Evolutionary conservation across 345 rosid species (phyloP), one percentile per base, ranked within the genome.

Genomic region (Dovyalis caffra): DNA sequence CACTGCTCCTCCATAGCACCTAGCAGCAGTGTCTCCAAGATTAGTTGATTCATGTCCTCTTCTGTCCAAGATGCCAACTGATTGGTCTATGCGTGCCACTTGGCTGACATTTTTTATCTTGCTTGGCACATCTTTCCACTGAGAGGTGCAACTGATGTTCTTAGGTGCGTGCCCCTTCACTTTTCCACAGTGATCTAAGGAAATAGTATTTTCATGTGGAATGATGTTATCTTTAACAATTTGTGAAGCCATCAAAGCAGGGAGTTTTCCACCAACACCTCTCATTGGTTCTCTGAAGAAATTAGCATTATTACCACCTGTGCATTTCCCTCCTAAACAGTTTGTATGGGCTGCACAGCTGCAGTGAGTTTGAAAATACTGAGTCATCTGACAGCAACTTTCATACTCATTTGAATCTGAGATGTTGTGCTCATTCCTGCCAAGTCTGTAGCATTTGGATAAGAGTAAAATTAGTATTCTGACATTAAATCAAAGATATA

Each of bases 121-220:
- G 64, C 78, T 72, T 26, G 86, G 88, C 43, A 81, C 88, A 78
- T 86, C 88, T 72, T 77, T 86, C 87, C 89, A 83, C 73, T 81
- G 82, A 74, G 85, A 73, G 53, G 71, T 3, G 66, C 74, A 78
- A 38, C 66, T 63, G 35, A 23, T 31, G 26, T 57, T 79, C 68
- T 34, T 74, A 73, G 76, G 68, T 35, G 69, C 14, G 49, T 77
- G 64, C 40, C 71, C 79, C 0, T 51, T 75, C 26, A 29, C 4
- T 34, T 66, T 69, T 64, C 72, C 76, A 51, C 68, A 73, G 71
- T 68, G 76, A 68, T 74, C 74, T 23, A 77, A 64, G 23, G 70
- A 65, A 63, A 64, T n/a, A 31, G 26, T 37, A 62, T 73, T 74
- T 77, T 73, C 84, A 38, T 70, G 77, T 31, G 62, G 65, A 76